phyloP scores from a whole-genome alignment of 331 rosid genomes.

The Quercus tomentella region DNA sequence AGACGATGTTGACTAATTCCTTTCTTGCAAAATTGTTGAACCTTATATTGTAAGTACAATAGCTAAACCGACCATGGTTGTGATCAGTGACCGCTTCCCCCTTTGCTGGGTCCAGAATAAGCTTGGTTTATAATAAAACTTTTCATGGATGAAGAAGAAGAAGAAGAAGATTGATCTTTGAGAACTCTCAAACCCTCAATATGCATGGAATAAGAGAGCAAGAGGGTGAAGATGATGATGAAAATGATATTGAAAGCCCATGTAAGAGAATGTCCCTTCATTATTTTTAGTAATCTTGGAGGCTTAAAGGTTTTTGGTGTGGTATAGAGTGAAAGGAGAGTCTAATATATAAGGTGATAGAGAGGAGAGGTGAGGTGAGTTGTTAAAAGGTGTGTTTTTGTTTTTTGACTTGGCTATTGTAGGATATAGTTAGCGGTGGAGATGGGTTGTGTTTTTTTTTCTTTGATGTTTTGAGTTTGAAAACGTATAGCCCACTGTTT shows the following conservation, averaged over 20 bases:
- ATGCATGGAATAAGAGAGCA: conserved; percentile 32
- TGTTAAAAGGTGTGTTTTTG: conserved; percentile 6
- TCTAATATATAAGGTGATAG: neutral
- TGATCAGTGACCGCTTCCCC: conserved; percentile 62
- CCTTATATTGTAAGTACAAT: neutral
- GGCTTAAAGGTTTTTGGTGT: neutral
- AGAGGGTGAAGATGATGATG: conserved; percentile 32
- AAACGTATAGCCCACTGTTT: conserved; percentile 14
- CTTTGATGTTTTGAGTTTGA: conserved; percentile 25
- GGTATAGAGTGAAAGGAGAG: neutral
- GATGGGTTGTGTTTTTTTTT: conserved; percentile 3
- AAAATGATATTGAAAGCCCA: conserved; percentile 28
- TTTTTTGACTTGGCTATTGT: conserved; percentile 40
- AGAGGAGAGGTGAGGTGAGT: neutral
- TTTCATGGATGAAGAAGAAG: conserved; percentile 17
- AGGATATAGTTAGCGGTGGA: conserved; percentile 17
- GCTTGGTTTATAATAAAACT: conserved; percentile 27
- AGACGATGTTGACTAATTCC: neutral
- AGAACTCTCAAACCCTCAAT: conserved; percentile 55
- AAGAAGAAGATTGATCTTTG: conserved; percentile 21
- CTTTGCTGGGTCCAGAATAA: conserved; percentile 64
- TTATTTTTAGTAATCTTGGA: neutral
- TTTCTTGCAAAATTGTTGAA: neutral
- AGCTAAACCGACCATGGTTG: neutral
- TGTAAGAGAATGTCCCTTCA: conserved; percentile 35